A percentile compares a stretch with the other conserved stretches of the same genome.
Conservation (phyloP, 192 early-diverging fungal species). For the Helicostylum pulchrum region DNA sequence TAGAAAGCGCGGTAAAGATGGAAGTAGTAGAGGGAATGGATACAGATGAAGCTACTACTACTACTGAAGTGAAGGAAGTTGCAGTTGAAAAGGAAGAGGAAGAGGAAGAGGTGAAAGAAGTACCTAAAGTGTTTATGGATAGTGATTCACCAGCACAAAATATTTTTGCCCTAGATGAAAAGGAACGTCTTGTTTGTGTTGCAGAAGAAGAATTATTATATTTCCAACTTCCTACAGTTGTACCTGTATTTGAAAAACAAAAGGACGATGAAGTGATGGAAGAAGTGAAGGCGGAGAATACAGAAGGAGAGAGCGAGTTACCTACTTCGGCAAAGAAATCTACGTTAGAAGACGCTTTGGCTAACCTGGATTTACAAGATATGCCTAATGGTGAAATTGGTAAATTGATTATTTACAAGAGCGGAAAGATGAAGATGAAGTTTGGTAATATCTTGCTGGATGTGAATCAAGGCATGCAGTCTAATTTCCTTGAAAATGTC, state of each 20-base stretch:
- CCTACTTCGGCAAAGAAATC: constrained; percentile 20
- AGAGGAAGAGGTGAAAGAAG: not conserved
- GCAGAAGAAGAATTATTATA: constrained; percentile 50
- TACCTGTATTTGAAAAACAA: constrained; percentile 49
- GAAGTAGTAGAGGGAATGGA: not conserved
- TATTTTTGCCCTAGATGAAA: constrained; percentile 23
- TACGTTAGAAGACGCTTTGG: constrained; percentile 16
- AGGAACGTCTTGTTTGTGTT: constrained; percentile 20
- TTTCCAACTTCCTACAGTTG: constrained; percentile 61
- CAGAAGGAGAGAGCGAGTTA: constrained; percentile 21
- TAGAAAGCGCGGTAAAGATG: not conserved
- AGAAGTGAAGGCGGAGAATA: constrained; percentile 29
- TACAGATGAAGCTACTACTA: not conserved
- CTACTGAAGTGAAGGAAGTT: not conserved
- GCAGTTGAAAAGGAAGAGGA: not conserved
- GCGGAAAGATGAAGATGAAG: constrained; percentile 62
- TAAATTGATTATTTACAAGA: constrained; percentile 57
- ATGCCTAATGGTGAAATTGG: constrained; percentile 56
- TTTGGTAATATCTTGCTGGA: constrained; percentile 62
- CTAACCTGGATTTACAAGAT: constrained; percentile 6
- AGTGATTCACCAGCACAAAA: constrained; percentile 25
- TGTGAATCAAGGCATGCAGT: constrained; percentile 45
- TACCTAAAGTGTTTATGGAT: constrained; percentile 10
- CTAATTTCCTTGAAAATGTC: constrained; percentile 56
- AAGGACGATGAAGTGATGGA: constrained; percentile 10